phyloP scores from a whole-genome alignment of 202 grass and related monocot genomes.

The Thinopyrum obtusiflorum region DNA sequence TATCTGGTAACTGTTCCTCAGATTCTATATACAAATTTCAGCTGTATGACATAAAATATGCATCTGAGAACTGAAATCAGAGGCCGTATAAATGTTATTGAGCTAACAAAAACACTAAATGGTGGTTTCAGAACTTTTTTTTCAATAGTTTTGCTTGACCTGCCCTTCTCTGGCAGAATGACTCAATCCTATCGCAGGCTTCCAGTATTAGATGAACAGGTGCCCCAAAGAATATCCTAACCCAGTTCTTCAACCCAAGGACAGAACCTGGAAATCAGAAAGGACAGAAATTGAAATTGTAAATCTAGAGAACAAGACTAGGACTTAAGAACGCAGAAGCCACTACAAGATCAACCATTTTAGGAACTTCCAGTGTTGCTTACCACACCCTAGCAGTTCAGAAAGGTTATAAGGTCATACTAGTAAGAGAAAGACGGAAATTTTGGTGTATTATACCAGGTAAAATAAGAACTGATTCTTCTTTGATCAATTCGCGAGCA shows the following conservation, averaged over 20 bases:
- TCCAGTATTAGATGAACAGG: slow-evolving; percentile 51
- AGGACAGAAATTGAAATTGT: neutral
- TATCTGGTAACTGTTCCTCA: slow-evolving; percentile 7
- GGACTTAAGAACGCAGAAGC: neutral
- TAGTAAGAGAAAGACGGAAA: neutral
- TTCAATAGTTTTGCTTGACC: slow-evolving; percentile 33
- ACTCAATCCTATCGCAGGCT: slow-evolving; percentile 73
- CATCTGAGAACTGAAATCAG: neutral
- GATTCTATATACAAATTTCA: slow-evolving; percentile 37
- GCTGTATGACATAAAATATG: neutral
- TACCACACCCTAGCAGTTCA: neutral
- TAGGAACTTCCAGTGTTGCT: neutral
- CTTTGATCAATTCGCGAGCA: slow-evolving; percentile 75
- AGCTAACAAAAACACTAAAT: slow-evolving; percentile 31
- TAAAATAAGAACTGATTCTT: slow-evolving; percentile 81
- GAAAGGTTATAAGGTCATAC: neutral
- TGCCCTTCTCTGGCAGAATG: slow-evolving; percentile 62
- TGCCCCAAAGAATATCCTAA: slow-evolving; percentile 82
- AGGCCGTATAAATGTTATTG: neutral
- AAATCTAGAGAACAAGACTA: neutral
- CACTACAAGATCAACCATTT: neutral
- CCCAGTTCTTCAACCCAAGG: slow-evolving; percentile 87
- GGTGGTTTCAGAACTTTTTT: slow-evolving; percentile 7
- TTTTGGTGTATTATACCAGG: slow-evolving; percentile 52
- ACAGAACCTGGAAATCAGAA: slow-evolving; percentile 57